Conservation (phyloP, 129 eudicot genomes). For the Flaveria robusta region DNA sequence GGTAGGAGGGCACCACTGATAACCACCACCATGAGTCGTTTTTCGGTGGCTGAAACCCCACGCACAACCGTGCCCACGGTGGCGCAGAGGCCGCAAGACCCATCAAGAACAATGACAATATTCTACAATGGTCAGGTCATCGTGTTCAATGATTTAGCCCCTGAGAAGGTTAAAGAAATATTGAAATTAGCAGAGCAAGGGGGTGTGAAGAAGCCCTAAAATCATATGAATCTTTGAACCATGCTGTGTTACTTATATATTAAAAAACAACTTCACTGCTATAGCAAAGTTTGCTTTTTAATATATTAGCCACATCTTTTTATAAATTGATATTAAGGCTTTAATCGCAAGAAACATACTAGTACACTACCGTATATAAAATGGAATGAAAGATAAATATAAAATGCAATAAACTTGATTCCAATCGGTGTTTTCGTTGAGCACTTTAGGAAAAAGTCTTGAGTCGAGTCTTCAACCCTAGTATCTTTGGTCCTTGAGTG, state of each 20-base stretch:
- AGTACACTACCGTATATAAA: no score
- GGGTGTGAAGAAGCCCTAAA: slow-evolving; percentile 30
- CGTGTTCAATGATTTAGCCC: slow-evolving; percentile 75
- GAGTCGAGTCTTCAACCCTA: no score
- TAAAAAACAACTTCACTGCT: no score
- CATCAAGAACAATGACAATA: slow-evolving; percentile 61
- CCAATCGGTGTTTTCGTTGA: no score
- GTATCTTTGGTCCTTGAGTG: no score
- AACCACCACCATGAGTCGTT: slow-evolving; percentile 63
- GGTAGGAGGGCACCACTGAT: slow-evolving; percentile 30
- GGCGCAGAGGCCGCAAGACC: slow-evolving; percentile 35
- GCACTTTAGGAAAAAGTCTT: no score
- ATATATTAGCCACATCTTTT: no score
- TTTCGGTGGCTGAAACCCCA: slow-evolving; percentile 29
- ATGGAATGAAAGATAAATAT: no score
- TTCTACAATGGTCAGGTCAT: slow-evolving; percentile 86
- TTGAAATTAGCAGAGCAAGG: slow-evolving; percentile 63
- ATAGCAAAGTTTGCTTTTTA: no score
- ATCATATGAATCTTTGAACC: slow-evolving; percentile 45
- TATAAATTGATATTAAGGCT: no score
- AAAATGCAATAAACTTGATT: no score
- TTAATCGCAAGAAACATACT: no score
- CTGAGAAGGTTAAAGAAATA: slow-evolving; percentile 75
- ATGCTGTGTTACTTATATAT: slow-evolving; percentile 16
- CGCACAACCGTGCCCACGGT: slow-evolving; percentile 23